Evolutionary conservation across 2,329 filamentous ascomycete genomes (phyloP).

Genomic region (Zasmidium cellare): DNA sequence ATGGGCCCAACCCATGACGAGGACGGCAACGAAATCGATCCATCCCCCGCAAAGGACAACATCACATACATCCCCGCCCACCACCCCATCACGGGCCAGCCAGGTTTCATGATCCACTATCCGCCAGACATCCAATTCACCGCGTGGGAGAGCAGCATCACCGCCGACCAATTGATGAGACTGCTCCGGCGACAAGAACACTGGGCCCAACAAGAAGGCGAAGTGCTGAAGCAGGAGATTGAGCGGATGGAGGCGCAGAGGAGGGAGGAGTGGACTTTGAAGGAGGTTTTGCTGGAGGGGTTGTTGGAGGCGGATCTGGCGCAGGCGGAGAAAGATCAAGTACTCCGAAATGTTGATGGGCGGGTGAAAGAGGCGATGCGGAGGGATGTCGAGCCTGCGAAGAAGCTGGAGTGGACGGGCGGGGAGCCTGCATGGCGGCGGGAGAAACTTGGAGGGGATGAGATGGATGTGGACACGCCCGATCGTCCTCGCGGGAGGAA

Average conservation of each 20-base stretch:
- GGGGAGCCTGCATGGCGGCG: slow-evolving; percentile 25
- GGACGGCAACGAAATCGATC: slow-evolving; percentile 32
- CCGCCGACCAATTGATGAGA: slow-evolving; percentile 67
- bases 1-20: slow-evolving; percentile 30
- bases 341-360: slow-evolving; percentile 36
- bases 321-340: slow-evolving; percentile 31
- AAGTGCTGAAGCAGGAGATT: slow-evolving; percentile 64
- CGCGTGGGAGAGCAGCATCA: slow-evolving; percentile 62
- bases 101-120: slow-evolving; percentile 52
- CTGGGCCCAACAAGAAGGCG: slow-evolving; percentile 69
- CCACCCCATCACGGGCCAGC: slow-evolving; percentile 59
- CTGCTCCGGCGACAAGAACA: slow-evolving; percentile 64
- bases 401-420: slow-evolving; percentile 31
- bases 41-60: slow-evolving; percentile 52
- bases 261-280: slow-evolving; percentile 74
- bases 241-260: slow-evolving; percentile 66
- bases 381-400: slow-evolving; percentile 37
- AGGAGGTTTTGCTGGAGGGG: slow-evolving; percentile 76
- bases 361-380: slow-evolving; percentile 37
- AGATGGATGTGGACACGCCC: slow-evolving; percentile 15
- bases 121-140: slow-evolving; percentile 62
- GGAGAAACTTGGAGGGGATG: slow-evolving; percentile 9
- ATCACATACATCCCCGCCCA: slow-evolving; percentile 59
- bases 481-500: slow-evolving; percentile 4
- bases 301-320: slow-evolving; percentile 70